These are phyloP conservation scores for Silybum marianum DNA, from an alignment of 129 eudicot genomes.

Conservation along the genomic window DNA sequence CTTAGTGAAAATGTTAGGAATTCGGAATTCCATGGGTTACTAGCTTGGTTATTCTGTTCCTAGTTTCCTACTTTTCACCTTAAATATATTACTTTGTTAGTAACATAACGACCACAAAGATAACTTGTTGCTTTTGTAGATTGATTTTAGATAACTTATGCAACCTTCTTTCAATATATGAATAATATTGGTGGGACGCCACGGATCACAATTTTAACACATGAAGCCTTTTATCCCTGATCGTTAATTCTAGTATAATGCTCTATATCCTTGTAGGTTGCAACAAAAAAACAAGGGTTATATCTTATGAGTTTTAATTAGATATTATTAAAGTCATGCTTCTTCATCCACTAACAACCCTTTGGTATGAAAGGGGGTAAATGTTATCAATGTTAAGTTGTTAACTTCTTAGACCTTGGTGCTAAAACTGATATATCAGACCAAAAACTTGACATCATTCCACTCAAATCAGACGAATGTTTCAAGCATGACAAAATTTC, in stretches of 20 bases:
- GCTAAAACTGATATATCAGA: slow-evolving; percentile 1
- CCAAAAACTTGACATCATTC: not conserved
- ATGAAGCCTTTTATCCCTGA: not conserved
- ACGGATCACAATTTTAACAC: not conserved
- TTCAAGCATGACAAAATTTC: not conserved
- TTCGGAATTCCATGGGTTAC: not conserved
- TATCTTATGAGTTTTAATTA: not conserved
- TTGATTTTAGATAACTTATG: not conserved
- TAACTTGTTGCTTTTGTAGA: not conserved
- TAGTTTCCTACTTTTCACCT: slow-evolving; percentile 2
- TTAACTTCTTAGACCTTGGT: not conserved
- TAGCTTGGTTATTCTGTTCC: not conserved
- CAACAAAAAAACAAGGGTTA: not conserved
- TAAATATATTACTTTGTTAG: not conserved
- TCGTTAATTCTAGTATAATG: not conserved
- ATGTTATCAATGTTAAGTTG: not conserved
- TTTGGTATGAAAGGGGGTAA: not conserved
- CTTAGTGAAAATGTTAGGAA: not conserved
- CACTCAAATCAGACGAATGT: not conserved
- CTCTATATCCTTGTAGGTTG: not conserved
- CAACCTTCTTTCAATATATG: not conserved
- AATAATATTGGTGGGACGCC: not conserved
- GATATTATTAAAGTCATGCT: not conserved
- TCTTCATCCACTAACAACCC: not conserved
- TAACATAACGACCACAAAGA: not conserved